Percentiles rank a stretch among this genome's conserved stretches.
Conservation (phyloP, 805 yeast genomes). For the Spathaspora passalidarum region DNA sequence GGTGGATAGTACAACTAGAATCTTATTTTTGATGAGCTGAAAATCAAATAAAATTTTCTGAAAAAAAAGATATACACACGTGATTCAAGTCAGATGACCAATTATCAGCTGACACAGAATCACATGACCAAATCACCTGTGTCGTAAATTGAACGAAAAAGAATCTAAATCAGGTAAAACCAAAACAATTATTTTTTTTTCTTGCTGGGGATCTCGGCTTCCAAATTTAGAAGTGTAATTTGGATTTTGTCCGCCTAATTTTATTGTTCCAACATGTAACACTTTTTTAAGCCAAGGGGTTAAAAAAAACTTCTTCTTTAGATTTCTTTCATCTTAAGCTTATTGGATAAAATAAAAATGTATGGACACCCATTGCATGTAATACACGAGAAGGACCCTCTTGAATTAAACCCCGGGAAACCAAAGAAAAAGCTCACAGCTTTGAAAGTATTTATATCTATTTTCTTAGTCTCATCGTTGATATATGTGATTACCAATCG, state of each 20-base stretch:
- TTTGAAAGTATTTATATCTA: background rate
- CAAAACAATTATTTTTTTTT: background rate
- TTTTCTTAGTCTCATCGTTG: background rate
- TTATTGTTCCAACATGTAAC: background rate
- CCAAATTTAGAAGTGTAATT: conserved; percentile 3
- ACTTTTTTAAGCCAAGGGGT: background rate
- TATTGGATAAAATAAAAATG: background rate
- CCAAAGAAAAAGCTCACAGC: background rate
- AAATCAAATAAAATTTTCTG: background rate
- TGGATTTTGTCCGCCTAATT: too few species aligned
- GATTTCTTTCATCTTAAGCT: background rate
- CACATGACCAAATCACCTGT: background rate
- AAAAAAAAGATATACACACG: background rate
- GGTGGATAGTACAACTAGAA: background rate
- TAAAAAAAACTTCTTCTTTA: background rate
- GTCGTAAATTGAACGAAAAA: background rate
- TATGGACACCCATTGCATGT: conserved; percentile 2
- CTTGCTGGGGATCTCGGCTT: background rate
- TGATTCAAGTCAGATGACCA: background rate
- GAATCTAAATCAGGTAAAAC: background rate
- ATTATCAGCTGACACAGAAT: background rate
- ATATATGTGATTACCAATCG: background rate
- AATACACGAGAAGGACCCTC: conserved; percentile 3
- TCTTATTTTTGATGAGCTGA: conserved; percentile 6
- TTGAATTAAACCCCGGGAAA: background rate